A percentile compares a stretch with the other conserved stretches of the same genome.
phyloP scores from a whole-genome alignment of 208 protist species.

The Sergeia podlipaevii region DNA sequence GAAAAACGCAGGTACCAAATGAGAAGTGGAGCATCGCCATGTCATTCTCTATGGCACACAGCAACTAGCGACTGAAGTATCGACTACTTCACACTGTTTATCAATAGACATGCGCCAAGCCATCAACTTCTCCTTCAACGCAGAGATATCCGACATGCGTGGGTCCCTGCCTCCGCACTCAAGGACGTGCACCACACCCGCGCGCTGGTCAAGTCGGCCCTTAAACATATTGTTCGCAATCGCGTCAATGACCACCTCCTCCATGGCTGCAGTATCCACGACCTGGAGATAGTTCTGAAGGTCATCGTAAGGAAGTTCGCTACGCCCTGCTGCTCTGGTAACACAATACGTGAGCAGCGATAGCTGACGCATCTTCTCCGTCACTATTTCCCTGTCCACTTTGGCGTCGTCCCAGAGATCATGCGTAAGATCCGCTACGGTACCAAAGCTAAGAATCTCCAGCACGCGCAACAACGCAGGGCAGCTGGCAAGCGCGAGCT shows the following conservation, averaged over 20 bases:
- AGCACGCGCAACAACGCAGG: conserved; percentile 18
- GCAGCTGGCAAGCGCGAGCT: conserved; percentile 1
- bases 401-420: background rate
- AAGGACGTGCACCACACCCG: conserved; percentile 25
- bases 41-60: no score
- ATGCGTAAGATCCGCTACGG: conserved; percentile 10
- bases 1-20: no score
- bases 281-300: conserved; percentile 18
- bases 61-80: no score
- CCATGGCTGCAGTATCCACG: conserved; percentile 14
- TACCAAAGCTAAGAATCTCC: conserved; percentile 28
- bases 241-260: conserved; percentile 40
- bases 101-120: conserved; percentile 25
- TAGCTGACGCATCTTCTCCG: conserved; percentile 31
- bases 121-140: conserved; percentile 27
- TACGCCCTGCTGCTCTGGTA: background rate
- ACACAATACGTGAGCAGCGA: conserved; percentile 32
- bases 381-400: conserved; percentile 9
- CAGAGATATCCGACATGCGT: conserved; percentile 13
- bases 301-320: conserved; percentile 22
- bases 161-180: conserved; percentile 38
- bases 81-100: no score
- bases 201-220: conserved; percentile 40
- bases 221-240: conserved; percentile 35
- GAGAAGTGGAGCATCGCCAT: no score